These are phyloP conservation scores for Scolecobasidium constrictum DNA, from an alignment of 2,329 filamentous ascomycete species.

Conservation along the genomic window DNA sequence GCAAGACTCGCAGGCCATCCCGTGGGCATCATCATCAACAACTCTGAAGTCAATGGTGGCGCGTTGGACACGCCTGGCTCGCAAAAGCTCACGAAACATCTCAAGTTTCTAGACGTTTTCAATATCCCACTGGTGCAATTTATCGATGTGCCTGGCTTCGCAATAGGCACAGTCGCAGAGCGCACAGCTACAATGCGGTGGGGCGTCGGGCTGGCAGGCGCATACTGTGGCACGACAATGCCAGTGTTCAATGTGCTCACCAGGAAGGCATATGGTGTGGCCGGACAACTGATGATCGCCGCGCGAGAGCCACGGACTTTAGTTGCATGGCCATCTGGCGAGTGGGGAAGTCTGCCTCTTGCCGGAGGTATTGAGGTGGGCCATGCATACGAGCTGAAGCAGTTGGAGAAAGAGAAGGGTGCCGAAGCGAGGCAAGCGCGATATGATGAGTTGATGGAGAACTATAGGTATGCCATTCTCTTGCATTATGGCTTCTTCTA, in stretches of 20 bases:
- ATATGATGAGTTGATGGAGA: slow-evolving; percentile 47
- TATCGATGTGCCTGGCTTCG: slow-evolving; percentile 50
- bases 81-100: slow-evolving; percentile 48
- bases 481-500: not conserved
- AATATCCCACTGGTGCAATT: slow-evolving; percentile 55
- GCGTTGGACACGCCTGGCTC: slow-evolving; percentile 50
- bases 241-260: slow-evolving; percentile 55
- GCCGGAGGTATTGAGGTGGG: slow-evolving; percentile 56
- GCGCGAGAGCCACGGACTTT: slow-evolving; percentile 49
- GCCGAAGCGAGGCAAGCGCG: slow-evolving; percentile 35
- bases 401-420: slow-evolving; percentile 40
- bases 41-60: slow-evolving; percentile 51
- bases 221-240: slow-evolving; percentile 52
- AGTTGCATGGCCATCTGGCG: slow-evolving; percentile 52
- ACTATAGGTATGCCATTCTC: slow-evolving; percentile 32
- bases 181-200: slow-evolving; percentile 54
- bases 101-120: slow-evolving; percentile 56
- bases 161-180: slow-evolving; percentile 53
- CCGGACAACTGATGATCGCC: slow-evolving; percentile 54
- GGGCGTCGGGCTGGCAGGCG: slow-evolving; percentile 48
- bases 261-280: slow-evolving; percentile 51
- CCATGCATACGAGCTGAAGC: slow-evolving; percentile 48
- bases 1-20: slow-evolving; percentile 46
- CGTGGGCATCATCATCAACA: slow-evolving; percentile 48
- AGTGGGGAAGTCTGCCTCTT: slow-evolving; percentile 52